Percentiles rank a stretch among this genome's conserved stretches.
Evolutionary conservation across 306 rosid species (phyloP).

Genomic region (Chamaecrista fasciculata): DNA sequence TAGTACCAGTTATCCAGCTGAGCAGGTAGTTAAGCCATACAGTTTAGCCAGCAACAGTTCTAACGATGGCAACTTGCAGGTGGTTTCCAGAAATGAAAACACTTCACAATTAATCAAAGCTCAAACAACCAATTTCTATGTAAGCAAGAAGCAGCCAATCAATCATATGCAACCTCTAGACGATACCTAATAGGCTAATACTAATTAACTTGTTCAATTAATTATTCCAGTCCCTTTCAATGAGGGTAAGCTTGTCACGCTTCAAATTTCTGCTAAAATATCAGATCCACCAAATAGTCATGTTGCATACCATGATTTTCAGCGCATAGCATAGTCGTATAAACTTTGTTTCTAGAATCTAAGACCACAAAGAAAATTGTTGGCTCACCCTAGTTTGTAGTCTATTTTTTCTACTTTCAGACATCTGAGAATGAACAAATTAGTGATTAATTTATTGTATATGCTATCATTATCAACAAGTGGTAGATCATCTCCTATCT

Average conservation of each 20-base stretch:
- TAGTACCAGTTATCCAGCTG: constrained; percentile 8
- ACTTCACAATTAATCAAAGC: constrained; percentile 3
- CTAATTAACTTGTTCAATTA: neutral
- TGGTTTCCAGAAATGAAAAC: neutral
- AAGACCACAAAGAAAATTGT: neutral
- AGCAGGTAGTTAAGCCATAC: constrained; percentile 1
- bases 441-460: neutral
- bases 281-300: neutral
- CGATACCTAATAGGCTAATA: too few relatives aligned
- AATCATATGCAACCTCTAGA: too few relatives aligned
- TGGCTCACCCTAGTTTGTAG: constrained; percentile 1
- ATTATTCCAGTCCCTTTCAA: neutral
- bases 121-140: neutral
- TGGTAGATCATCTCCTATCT: neutral
- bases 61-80: neutral
- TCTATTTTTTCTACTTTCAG: neutral
- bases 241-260: neutral
- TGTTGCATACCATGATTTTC: neutral
- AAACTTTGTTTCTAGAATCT: neutral
- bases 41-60: neutral
- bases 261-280: neutral
- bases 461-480: neutral
- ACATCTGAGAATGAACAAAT: neutral
- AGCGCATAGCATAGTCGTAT: neutral
- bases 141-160: neutral